Percentiles rank a stretch among this genome's conserved stretches.
These are phyloP conservation scores for Stenogyne calaminthoides DNA, from an alignment of 305 asterid species.

Conservation along the genomic window DNA sequence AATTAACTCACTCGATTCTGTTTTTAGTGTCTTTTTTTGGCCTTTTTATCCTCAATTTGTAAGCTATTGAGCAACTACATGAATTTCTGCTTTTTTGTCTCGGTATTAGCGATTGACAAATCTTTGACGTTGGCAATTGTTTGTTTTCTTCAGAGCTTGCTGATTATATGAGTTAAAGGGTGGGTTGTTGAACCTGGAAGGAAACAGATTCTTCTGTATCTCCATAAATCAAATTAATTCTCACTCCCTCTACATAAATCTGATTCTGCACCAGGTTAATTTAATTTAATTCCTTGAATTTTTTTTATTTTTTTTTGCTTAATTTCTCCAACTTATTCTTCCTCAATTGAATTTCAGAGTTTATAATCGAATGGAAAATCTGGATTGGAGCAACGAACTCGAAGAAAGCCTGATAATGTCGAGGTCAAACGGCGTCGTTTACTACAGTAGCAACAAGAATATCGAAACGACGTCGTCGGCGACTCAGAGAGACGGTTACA, in stretches of 20 bases:
- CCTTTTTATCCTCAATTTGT: slow-evolving; percentile 33
- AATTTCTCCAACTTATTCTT: neutral
- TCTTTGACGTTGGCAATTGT: slow-evolving; percentile 46
- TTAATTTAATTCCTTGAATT: neutral
- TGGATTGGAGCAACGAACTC: slow-evolving; percentile 52
- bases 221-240: neutral
- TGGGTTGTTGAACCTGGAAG: slow-evolving; percentile 45
- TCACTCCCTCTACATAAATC: neutral
- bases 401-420: slow-evolving; percentile 36
- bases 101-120: slow-evolving; percentile 43
- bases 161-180: slow-evolving; percentile 38
- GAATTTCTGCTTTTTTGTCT: slow-evolving; percentile 44
- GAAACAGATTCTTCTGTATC: slow-evolving; percentile 20
- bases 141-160: slow-evolving; percentile 44
- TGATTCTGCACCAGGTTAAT: slow-evolving; percentile 1
- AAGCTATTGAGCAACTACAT: slow-evolving; percentile 45
- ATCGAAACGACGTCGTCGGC: slow-evolving; percentile 4
- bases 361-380: slow-evolving; percentile 43
- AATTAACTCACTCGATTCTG: neutral
- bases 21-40: slow-evolving; percentile 26
- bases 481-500: slow-evolving; percentile 26
- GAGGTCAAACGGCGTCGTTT: slow-evolving; percentile 15
- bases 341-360: neutral
- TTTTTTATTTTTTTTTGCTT: neutral
- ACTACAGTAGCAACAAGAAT: slow-evolving; percentile 1